phyloP scores from a whole-genome alignment of 176 grass and related monocot genomes.

The Ananas comosus region DNA sequence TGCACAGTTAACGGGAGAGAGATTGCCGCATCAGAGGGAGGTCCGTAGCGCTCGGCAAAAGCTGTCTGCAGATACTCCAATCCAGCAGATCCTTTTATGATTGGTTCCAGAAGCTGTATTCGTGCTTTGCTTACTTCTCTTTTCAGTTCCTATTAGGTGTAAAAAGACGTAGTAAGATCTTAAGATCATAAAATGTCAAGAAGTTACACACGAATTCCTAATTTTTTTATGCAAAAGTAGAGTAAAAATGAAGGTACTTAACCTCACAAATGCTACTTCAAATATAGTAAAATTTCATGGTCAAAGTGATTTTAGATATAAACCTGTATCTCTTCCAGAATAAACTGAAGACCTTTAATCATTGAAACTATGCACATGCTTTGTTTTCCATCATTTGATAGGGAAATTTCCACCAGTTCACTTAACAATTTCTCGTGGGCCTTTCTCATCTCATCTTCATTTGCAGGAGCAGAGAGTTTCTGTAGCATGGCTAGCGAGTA shows the following conservation, averaged over 20 bases:
- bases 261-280: background rate
- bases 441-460: conserved; percentile 65
- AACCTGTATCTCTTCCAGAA: conserved; percentile 87
- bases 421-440: conserved; percentile 57
- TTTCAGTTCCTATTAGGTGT: conserved; percentile 52
- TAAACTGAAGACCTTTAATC: conserved; percentile 76
- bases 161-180: background rate
- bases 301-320: no score
- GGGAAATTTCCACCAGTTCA: conserved; percentile 50
- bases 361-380: conserved; percentile 54
- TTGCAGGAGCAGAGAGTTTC: conserved; percentile 61
- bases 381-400: conserved; percentile 23
- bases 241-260: no score
- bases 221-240: no score
- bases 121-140: conserved; percentile 68
- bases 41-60: conserved; percentile 58
- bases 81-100: conserved; percentile 73
- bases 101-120: conserved; percentile 67
- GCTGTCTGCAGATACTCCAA: conserved; percentile 86
- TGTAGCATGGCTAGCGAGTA: conserved; percentile 56
- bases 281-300: no score
- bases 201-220: no score
- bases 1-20: conserved; percentile 40
- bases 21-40: conserved; percentile 31
- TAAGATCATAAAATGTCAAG: background rate